Base-by-base conservation (phyloP, 2,329 filamentous ascomycete species). In the Penicillium sp. region DNA sequence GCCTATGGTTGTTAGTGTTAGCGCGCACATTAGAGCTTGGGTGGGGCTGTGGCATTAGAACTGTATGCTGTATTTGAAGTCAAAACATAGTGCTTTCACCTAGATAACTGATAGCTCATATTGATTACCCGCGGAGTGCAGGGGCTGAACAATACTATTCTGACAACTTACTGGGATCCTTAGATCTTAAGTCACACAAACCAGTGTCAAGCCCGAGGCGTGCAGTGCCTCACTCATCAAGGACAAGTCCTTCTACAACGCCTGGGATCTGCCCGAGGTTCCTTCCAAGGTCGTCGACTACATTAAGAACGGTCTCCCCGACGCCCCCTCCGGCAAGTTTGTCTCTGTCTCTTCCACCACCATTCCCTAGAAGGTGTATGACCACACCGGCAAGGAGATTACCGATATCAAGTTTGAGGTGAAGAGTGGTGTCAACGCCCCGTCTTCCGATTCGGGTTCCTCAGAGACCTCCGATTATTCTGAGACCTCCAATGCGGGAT, bases 261-360 rank as follows among this genome's bases (percentile, higher is more conserved):
- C 90, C 80, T 97, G 96, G 78, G 87, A 86, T 44, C 78, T 96
- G 55, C 92, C 89, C 46, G 76, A 69, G 4, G 79, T 85, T 6
- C 91, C 91, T 13, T 78, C 82, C 4, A 89, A 86, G 62, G 87
- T 86, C 38, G 79, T 86, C 58, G 80, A 83, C 44, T 80, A 96
- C 67, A 93, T 97, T 70, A 80, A 89, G 63, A 85, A 88, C 47
- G 92, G 93, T 60, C 83, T 96, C 58, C 77, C 74, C 47, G 83
- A 83, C 61, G 82, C 85, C 54, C 85, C 86, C 38, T 75, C 71
- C 14, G 88, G 88, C 65, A 84, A 87, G 50, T 70, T 96, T 51
- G 81, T 89, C 26, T 65, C 76, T 2, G 82, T 91, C 48, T 79
- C 75, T 18, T 73, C 81, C 55, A 86, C 81, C 22, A 76, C 75